phyloP scores from a whole-genome alignment of 2,329 filamentous ascomycete species.

The Curvularia sp. region DNA sequence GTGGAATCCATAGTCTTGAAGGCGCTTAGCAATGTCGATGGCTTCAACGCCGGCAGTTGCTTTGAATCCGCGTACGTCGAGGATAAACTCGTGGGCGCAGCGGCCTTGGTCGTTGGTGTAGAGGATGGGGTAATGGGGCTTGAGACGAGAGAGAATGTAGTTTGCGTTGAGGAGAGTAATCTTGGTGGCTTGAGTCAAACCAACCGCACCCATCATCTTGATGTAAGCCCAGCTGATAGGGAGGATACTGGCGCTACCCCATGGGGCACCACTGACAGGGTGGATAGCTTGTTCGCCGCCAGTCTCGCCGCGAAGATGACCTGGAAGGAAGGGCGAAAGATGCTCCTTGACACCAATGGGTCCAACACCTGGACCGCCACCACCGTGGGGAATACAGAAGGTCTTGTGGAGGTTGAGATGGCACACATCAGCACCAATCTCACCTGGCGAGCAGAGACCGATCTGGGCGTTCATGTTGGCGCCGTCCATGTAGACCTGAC shows the following conservation, averaged over 20 bases:
- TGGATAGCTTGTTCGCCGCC: slow-evolving; percentile 66
- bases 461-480: slow-evolving; percentile 99
- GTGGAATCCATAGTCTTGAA: slow-evolving; percentile 98
- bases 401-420: slow-evolving; percentile 98
- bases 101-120: slow-evolving; percentile 89
- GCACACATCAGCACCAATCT: slow-evolving; percentile 95
- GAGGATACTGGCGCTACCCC: slow-evolving; percentile 88
- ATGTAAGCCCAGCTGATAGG: slow-evolving; percentile 97
- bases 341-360: slow-evolving; percentile 91
- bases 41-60: slow-evolving; percentile 84
- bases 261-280: slow-evolving; percentile 81
- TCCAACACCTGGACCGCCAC: slow-evolving; percentile 90
- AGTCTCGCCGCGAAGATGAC: slow-evolving; percentile 67
- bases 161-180: slow-evolving; percentile 95
- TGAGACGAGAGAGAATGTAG: slow-evolving; percentile 89
- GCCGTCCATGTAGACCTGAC: slow-evolving; percentile 98
- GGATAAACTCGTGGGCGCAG: slow-evolving; percentile 96
- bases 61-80: slow-evolving; percentile 85
- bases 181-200: slow-evolving; percentile 87
- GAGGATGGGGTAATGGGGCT: slow-evolving; percentile 86
- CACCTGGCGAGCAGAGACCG: slow-evolving; percentile 89
- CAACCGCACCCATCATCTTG: slow-evolving; percentile 85
- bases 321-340: slow-evolving; percentile 77
- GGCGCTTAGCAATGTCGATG: slow-evolving; percentile 93
- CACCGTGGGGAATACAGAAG: slow-evolving; percentile 96